phyloP scores from a whole-genome alignment of 2,329 filamentous ascomycete species.

The Cucurbitaria berberidis region DNA sequence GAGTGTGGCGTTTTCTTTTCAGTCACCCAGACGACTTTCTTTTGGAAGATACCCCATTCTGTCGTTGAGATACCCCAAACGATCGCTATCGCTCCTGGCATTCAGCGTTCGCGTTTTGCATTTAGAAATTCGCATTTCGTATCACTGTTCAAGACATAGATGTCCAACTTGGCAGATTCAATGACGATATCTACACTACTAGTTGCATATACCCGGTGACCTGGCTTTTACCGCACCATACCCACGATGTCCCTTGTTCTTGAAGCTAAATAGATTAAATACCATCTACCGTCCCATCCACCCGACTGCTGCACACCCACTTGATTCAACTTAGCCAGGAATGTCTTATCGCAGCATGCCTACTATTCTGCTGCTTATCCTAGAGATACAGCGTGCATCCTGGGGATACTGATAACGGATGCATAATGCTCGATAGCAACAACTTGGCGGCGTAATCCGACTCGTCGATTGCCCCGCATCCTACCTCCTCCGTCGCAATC shows the following conservation, averaged over 20 bases:
- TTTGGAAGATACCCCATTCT: constrained; percentile 35
- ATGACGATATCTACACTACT: constrained; percentile 13
- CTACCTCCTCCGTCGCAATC: constrained; percentile 19
- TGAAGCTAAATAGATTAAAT: constrained; percentile 12
- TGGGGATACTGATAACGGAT: constrained; percentile 27
- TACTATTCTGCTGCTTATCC: neutral
- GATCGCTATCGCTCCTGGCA: constrained; percentile 29
- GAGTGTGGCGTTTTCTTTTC: constrained; percentile 17
- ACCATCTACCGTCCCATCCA: constrained; percentile 12
- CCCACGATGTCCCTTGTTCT: constrained; percentile 1
- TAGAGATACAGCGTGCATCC: neutral
- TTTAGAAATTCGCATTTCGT: neutral
- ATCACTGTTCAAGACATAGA: neutral
- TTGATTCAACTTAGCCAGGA: constrained; percentile 2
- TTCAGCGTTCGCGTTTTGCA: constrained; percentile 7
- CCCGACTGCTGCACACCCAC: constrained; percentile 11
- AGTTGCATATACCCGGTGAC: constrained; percentile 18
- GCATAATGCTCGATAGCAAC: constrained; percentile 24
- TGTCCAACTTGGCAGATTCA: neutral
- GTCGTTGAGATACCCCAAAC: constrained; percentile 40
- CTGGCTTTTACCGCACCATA: constrained; percentile 8
- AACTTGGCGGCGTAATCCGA: constrained; percentile 17
- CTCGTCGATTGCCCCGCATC: constrained; percentile 19
- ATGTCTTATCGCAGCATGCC: constrained; percentile 14
- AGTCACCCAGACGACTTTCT: constrained; percentile 16